A percentile compares a stretch with the other conserved stretches of the same genome.
Evolutionary conservation across 2,329 filamentous ascomycete species (phyloP).

Genomic region (Aspergillus sp.): DNA sequence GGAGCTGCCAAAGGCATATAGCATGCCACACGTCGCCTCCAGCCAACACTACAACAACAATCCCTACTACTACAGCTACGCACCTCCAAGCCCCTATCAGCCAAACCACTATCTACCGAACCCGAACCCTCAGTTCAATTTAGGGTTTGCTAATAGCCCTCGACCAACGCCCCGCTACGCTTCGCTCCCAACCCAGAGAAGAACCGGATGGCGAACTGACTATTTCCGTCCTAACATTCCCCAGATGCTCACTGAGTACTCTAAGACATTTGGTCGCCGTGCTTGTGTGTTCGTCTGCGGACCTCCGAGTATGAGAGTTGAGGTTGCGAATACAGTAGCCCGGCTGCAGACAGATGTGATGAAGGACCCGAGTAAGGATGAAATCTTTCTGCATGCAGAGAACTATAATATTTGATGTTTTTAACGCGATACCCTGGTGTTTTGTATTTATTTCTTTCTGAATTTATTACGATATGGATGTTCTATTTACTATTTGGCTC

Average conservation of each 20-base stretch:
- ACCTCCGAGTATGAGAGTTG: constrained; percentile 78
- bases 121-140: constrained; percentile 52
- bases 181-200: constrained; percentile 57
- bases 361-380: constrained; percentile 71
- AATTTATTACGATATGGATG: not conserved
- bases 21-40: constrained; percentile 3
- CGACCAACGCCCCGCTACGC: constrained; percentile 84
- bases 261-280: constrained; percentile 71
- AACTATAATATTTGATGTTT: constrained; percentile 74
- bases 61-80: constrained; percentile 4
- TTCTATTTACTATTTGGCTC: not conserved
- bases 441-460: not conserved
- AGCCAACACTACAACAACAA: constrained; percentile 14
- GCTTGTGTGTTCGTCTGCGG: constrained; percentile 93
- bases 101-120: constrained; percentile 2
- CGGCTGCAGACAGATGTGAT: constrained; percentile 77
- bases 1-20: constrained; percentile 61
- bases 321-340: constrained; percentile 82
- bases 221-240: constrained; percentile 86
- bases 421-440: not conserved
- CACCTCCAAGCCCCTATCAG: not conserved
- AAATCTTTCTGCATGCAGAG: constrained; percentile 91
- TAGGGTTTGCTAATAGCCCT: constrained; percentile 74
- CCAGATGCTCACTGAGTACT: constrained; percentile 79
- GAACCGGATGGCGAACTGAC: constrained; percentile 82